A percentile compares a stretch with the other conserved stretches of the same genome.
Conservation (phyloP, 2,329 filamentous ascomycete genomes). For the Arthrinium puccinioides region DNA sequence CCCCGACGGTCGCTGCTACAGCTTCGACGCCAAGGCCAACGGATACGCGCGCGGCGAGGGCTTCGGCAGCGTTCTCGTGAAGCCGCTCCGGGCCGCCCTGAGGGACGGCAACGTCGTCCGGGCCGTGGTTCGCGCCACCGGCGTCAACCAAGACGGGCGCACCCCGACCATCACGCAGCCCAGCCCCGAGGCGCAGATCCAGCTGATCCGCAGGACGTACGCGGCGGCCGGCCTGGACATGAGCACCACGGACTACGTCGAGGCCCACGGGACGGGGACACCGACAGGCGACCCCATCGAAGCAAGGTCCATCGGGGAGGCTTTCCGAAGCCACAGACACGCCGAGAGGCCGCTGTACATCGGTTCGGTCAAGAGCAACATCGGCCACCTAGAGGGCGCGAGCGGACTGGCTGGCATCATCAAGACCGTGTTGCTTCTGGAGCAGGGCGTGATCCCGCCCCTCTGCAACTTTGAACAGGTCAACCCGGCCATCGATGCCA, state of each 20-base stretch:
- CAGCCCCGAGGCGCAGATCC: conserved; percentile 13
- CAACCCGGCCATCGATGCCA: conserved; percentile 13
- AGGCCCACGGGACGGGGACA: conserved; percentile 12
- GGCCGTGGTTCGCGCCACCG: conserved; percentile 19
- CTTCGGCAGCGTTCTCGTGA: conserved; percentile 38
- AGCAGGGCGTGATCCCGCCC: conserved; percentile 10
- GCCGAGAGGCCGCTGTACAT: conserved; percentile 3
- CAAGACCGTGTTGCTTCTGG: conserved; percentile 11
- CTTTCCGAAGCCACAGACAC: not conserved
- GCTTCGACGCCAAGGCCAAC: conserved; percentile 6
- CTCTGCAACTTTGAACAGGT: conserved; percentile 7
- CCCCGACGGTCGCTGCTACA: conserved; percentile 17
- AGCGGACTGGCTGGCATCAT: conserved; percentile 12
- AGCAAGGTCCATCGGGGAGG: not conserved
- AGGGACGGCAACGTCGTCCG: conserved; percentile 24
- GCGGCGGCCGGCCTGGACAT: not conserved
- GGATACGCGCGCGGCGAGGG: conserved; percentile 37
- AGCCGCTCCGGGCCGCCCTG: conserved; percentile 36
- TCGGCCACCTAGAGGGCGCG: conserved; percentile 13
- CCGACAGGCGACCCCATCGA: conserved; percentile 2
- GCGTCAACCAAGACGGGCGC: conserved; percentile 12
- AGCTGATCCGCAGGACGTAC: conserved; percentile 19
- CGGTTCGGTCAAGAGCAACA: conserved; percentile 13
- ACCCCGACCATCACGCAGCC: conserved; percentile 11
- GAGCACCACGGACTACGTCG: conserved; percentile 10